These are phyloP conservation scores for Solanum habrochaites DNA, from an alignment of 257 asterid genomes.

Conservation along the genomic window DNA sequence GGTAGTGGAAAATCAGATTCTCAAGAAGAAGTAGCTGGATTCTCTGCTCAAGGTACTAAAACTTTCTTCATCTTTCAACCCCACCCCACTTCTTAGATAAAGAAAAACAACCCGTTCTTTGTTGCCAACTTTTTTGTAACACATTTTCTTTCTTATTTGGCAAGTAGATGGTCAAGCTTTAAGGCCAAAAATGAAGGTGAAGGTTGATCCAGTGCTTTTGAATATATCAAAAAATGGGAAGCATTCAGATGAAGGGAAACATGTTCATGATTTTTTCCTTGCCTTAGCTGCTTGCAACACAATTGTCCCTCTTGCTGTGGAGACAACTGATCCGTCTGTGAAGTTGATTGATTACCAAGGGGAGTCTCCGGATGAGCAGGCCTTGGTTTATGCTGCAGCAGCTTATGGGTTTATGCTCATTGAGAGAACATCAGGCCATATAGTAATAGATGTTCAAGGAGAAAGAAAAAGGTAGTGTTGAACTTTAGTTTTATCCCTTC, in stretches of 20 bases:
- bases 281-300: constrained; percentile 98
- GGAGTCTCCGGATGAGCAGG: constrained; percentile 99
- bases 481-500: constrained; percentile 1
- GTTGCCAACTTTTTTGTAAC: neutral
- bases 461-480: constrained; percentile 63
- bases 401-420: constrained; percentile 90
- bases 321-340: constrained; percentile 67
- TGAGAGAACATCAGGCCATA: constrained; percentile 92
- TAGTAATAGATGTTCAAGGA: constrained; percentile 75
- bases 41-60: constrained; percentile 50
- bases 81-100: neutral
- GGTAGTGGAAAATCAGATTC: constrained; percentile 19
- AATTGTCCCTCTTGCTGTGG: constrained; percentile 71
- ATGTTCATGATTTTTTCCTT: constrained; percentile 58
- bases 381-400: constrained; percentile 95
- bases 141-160: constrained; percentile 6
- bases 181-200: constrained; percentile 73
- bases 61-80: neutral
- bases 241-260: constrained; percentile 43
- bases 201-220: constrained; percentile 63
- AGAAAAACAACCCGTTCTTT: neutral
- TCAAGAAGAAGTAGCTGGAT: constrained; percentile 32
- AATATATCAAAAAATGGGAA: constrained; percentile 30
- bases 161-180: constrained; percentile 55
- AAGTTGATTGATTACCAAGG: constrained; percentile 89